Conservation (phyloP, 192 early-diverging fungal genomes). For the Coemansia sp. region DNA sequence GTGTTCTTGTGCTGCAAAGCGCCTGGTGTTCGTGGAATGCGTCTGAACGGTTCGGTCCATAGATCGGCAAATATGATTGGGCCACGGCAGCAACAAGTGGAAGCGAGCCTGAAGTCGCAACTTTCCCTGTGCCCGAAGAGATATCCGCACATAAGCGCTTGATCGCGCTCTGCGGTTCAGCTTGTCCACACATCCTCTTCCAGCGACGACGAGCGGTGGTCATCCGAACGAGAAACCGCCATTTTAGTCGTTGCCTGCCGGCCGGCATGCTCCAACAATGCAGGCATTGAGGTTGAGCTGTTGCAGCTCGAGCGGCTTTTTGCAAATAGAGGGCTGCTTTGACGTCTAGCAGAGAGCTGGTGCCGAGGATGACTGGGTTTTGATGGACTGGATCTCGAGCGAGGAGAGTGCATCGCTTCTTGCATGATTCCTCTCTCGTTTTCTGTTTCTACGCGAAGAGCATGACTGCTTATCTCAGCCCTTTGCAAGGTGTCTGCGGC, state of each 20-base stretch:
- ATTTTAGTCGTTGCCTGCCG: not conserved
- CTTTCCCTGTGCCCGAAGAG: no score
- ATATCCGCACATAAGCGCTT: no score
- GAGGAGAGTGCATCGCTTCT: not conserved
- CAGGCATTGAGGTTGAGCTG: no score
- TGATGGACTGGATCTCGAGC: not conserved
- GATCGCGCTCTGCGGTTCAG: not conserved
- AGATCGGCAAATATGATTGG: slow-evolving; percentile 14
- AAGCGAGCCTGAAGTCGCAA: not conserved
- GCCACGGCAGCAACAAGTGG: not conserved
- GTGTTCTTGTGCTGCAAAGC: not conserved
- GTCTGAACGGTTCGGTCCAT: not conserved
- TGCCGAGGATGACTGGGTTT: not conserved
- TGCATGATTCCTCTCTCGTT: not conserved
- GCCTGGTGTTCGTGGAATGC: not conserved
- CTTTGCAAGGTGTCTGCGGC: not conserved
- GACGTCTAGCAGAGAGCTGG: not conserved
- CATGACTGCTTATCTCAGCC: not conserved
- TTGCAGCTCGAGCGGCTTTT: not conserved
- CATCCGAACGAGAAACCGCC: not conserved
- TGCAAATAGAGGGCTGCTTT: not conserved
- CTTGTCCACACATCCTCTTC: slow-evolving; percentile 19
- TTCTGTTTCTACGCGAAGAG: not conserved
- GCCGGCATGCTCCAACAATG: not conserved
- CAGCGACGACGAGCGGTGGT: slow-evolving; percentile 2